Conservation (phyloP, 129 eudicot species). For the Pittosporum tobira region DNA sequence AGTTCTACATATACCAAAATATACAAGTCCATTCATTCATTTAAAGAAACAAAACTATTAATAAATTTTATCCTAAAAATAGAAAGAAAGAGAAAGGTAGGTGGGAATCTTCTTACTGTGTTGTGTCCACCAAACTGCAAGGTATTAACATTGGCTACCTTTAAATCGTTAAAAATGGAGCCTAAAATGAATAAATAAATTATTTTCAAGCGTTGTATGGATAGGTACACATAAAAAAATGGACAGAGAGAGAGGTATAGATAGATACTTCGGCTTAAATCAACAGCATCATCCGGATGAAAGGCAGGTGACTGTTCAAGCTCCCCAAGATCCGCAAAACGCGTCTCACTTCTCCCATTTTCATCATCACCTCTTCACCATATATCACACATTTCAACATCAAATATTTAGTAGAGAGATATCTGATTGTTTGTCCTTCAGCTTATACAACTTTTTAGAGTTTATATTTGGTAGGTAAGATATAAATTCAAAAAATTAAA, state of each 20-base stretch:
- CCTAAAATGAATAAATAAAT: constrained; percentile 30
- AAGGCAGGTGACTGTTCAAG: constrained; percentile 46
- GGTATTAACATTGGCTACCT: constrained; percentile 42
- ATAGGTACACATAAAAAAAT: neutral
- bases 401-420: too few relatives aligned
- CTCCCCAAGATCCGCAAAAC: constrained; percentile 64
- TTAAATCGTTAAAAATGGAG: constrained; percentile 49
- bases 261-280: constrained; percentile 67
- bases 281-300: constrained; percentile 72
- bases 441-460: too few relatives aligned
- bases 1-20: constrained; percentile 31
- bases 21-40: constrained; percentile 14
- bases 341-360: constrained; percentile 33
- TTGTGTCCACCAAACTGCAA: constrained; percentile 52
- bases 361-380: constrained; percentile 35
- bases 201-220: constrained; percentile 2
- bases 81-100: neutral
- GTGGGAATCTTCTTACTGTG: constrained; percentile 38
- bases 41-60: too few relatives aligned
- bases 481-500: too few relatives aligned
- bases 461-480: too few relatives aligned
- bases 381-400: too few relatives aligned
- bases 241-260: neutral
- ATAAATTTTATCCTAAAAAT: too few relatives aligned
- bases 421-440: too few relatives aligned